Percentiles rank a stretch among this genome's conserved stretches.
These are phyloP conservation scores for Mucor irregularis DNA, from an alignment of 371 early-diverging fungal species.

Conservation along the genomic window DNA sequence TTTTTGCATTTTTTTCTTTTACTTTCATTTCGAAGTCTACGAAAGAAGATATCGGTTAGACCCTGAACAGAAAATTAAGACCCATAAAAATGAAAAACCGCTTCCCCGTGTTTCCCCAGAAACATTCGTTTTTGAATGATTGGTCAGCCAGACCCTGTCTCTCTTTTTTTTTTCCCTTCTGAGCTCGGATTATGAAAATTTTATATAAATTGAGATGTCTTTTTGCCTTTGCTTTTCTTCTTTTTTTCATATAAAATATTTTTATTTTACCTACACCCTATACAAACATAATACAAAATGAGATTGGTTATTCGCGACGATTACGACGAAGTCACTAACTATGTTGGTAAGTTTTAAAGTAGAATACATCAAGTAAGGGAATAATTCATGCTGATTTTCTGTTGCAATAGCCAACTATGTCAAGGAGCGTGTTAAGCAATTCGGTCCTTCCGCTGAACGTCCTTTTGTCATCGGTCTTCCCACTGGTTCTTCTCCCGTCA, in stretches of 20 bases:
- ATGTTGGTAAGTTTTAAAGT: constrained; percentile 54
- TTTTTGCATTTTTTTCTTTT: too few relatives aligned
- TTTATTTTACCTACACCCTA: background rate
- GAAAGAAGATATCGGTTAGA: constrained; percentile 1
- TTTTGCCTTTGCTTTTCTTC: background rate
- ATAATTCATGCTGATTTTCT: background rate
- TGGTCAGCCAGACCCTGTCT: constrained; percentile 17
- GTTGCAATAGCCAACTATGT: constrained; percentile 19
- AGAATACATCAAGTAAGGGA: background rate
- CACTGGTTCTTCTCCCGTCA: constrained; percentile 79
- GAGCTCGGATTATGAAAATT: constrained; percentile 10
- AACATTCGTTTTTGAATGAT: constrained; percentile 10
- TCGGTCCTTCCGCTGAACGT: constrained; percentile 69
- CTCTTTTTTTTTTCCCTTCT: constrained; percentile 10
- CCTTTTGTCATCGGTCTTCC: constrained; percentile 87
- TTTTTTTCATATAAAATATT: constrained; percentile 3
- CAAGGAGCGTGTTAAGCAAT: constrained; percentile 68
- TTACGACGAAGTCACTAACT: constrained; percentile 60
- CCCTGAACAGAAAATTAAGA: constrained; percentile 9
- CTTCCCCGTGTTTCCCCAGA: constrained; percentile 23
- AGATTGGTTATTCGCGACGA: constrained; percentile 74
- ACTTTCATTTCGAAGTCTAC: too few relatives aligned
- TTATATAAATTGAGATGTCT: constrained; percentile 1
- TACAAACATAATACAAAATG: constrained; percentile 39
- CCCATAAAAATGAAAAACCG: constrained; percentile 10